Evolutionary conservation across 2,329 filamentous ascomycete species (phyloP), one percentile per base, ranked within the genome.

Genomic region (Aspergillus hortae): DNA sequence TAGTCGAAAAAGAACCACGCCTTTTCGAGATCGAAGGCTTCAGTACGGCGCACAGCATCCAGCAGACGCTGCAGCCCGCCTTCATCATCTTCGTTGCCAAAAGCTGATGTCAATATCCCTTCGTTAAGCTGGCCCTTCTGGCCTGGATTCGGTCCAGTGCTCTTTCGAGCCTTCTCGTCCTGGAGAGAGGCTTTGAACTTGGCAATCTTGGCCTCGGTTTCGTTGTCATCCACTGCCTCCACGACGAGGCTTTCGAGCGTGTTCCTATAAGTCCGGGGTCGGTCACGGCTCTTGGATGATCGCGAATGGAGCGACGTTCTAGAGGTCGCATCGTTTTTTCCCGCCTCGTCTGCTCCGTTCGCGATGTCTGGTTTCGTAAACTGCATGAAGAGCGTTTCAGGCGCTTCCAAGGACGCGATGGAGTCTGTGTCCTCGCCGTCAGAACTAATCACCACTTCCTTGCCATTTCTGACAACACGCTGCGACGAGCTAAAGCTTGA

Each of bases 361-460:
- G 59, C 51, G n/a, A 58, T 52, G 3, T 44, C 25, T 32, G 57
- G 54, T 27, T 57, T 53, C 12, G 58, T 51, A 19, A 67, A 64
- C 33, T 54, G 61, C 17, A 62, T 60, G 14, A 80, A 63, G 1
- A 86, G 67, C 41, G 80, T 76, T 4, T 80, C 77, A 12, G 86
- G 75, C 25, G 80, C 77, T 53, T 80, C 79, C 17, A 83, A 62
- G 1, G 77, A 80, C 47, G 71, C 75, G 52, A 81, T 74, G 0
- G 86, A 86, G 45, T 81, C 78, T 25, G 79, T 80, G 15, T 80
- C 80, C n/a, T 88, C 87, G 9, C 87, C 86, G 62, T 92, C 89
- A 0, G 89, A 91, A 49, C 82, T 85, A 43, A 78, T 79, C 38
- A 92, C 75, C 3, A 78, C 66, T 50, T 77, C 69, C 48, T 77